Base-by-base conservation (phyloP, 1,284 basidiomycete genomes). In the Melampsora medusae region DNA sequence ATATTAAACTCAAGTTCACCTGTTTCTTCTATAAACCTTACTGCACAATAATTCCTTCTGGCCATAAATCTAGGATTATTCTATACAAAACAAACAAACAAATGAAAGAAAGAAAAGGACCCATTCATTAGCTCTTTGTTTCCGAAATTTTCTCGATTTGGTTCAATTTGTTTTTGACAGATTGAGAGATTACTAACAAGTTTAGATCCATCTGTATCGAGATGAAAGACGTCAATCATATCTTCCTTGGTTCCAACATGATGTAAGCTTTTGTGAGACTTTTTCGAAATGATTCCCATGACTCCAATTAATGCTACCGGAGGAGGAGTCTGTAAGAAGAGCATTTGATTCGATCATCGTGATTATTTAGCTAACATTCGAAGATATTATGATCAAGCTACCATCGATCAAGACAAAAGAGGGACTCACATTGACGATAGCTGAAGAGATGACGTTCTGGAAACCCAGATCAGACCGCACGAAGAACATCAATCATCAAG, bases 1-100 rank as follows among this genome's bases (percentile, higher is more conserved):
- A 98, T 88, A 79, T 94, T 91, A 79, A 94, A 97, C n/a, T 88
- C 83, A 69, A 98, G 82, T 19, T 91, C 90, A 0, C 90, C 90
- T 1, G 87, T 87, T 1, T 80, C 69, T 4, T 83, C 80, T 59
- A 91, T 87, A 84, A 88, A 90, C 42, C 87, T 85, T 5, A 92
- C 88, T n/a, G 87, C 86, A 80, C 92, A 91, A 89, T 93, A 99
- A 83, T 99, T 99, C 59, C 96, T 87, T 67, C 89, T 86, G 1
- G 92, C 91, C 87, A 93, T 93, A 75, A 95, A 90, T 50, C 67
- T 60, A 48, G 66, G 73, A 53, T 77, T 77, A 19, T 77, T 77
- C 74, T 77, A 28, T 19, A 19, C 12, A 0, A 46, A 67, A 16
- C 35, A 49, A 49, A 31, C 28, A 49, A 49, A 31, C 2, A 2